Evolutionary conservation across 192 early-diverging fungal genomes (phyloP).

Genomic region (Gamsiella multidivaricata): DNA sequence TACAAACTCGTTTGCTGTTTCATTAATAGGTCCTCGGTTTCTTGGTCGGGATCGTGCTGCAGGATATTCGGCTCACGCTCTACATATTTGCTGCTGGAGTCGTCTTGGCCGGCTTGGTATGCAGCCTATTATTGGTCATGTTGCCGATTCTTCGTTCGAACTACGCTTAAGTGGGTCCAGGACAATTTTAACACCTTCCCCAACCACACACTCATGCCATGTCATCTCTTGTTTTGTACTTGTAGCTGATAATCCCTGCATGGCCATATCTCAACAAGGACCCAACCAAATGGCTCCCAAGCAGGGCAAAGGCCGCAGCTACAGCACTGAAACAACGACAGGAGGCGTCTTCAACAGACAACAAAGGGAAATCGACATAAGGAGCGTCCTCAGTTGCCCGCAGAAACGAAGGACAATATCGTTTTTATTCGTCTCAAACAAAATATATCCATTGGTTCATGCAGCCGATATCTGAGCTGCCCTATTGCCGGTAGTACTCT

Average conservation of each 20-base stretch:
- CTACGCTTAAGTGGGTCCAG: no score
- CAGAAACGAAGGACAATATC: no score
- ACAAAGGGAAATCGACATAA: constrained; percentile 14
- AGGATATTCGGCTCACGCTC: constrained; percentile 41
- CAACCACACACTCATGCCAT: background rate
- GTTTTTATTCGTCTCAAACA: no score
- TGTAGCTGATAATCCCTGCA: constrained; percentile 42
- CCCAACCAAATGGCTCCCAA: constrained; percentile 43
- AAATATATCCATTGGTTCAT: no score
- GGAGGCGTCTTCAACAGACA: constrained; percentile 4
- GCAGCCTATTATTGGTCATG: background rate
- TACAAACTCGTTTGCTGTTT: no score
- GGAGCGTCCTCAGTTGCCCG: no score
- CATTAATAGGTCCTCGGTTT: constrained; percentile 37
- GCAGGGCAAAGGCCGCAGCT: constrained; percentile 21
- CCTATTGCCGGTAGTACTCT: no score
- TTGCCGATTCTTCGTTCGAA: no score
- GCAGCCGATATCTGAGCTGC: no score
- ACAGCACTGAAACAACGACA: constrained; percentile 12
- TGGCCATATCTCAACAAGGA: constrained; percentile 47
- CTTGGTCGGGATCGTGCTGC: constrained; percentile 26
- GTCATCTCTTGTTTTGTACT: background rate
- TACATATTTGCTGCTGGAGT: constrained; percentile 44
- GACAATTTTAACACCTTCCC: background rate
- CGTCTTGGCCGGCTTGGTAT: constrained; percentile 27